phyloP scores from a whole-genome alignment of 1,284 basidiomycete species.

The Cryptococcus wingfieldii region DNA sequence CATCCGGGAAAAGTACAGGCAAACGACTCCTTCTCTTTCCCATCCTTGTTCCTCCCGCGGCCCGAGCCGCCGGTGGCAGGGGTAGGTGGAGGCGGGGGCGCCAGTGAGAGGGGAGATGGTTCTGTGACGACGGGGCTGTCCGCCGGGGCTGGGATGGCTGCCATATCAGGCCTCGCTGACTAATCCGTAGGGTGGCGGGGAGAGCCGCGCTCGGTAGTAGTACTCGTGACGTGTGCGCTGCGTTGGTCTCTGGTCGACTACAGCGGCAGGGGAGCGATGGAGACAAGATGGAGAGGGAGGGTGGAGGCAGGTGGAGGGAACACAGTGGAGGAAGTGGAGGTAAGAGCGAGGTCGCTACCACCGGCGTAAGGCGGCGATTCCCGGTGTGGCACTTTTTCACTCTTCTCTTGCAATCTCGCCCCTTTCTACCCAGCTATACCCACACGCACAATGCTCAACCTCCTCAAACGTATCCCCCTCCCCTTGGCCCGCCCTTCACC shows the following conservation, averaged over 20 bases:
- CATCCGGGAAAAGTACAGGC: constrained; percentile 42
- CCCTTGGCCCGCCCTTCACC: background rate
- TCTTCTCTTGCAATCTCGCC: background rate
- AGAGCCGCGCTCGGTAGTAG: no score
- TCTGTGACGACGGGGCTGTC: background rate
- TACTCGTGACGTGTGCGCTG: no score
- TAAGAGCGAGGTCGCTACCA: background rate
- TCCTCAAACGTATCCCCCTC: constrained; percentile 7
- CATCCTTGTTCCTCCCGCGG: constrained; percentile 20
- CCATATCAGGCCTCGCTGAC: constrained; percentile 11
- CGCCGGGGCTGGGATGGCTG: constrained; percentile 8
- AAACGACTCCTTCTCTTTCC: constrained; percentile 45
- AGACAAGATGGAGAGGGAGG: constrained; percentile 1
- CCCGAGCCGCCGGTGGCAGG: constrained; percentile 5
- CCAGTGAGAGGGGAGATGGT: background rate
- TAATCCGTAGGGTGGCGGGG: constrained; percentile 1
- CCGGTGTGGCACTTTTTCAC: background rate
- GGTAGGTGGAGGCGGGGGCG: background rate
- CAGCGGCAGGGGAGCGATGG: background rate
- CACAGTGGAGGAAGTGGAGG: background rate
- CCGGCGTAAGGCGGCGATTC: no score
- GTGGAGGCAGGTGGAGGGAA: constrained; percentile 7
- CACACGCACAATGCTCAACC: constrained; percentile 6
- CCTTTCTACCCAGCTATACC: background rate
- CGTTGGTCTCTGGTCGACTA: no score